These are phyloP conservation scores for Cinchona pubescens DNA, from an alignment of 257 asterid species.

Conservation along the genomic window DNA sequence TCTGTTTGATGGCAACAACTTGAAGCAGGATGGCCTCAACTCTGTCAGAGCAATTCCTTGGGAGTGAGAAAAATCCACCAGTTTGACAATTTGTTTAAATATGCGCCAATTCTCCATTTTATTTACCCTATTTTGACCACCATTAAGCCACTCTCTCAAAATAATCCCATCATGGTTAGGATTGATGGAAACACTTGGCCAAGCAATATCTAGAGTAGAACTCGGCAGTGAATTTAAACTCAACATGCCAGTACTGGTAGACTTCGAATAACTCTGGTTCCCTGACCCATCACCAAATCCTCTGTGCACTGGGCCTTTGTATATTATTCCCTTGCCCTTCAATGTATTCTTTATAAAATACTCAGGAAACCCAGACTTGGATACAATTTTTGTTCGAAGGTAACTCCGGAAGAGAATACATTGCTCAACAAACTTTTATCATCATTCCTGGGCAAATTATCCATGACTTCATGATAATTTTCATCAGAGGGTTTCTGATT, in stretches of 20 bases:
- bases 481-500: conserved; percentile 29
- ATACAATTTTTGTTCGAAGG: conserved; percentile 71
- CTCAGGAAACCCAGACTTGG: conserved; percentile 78
- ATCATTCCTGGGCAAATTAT: conserved; percentile 34
- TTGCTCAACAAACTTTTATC: conserved; percentile 39
- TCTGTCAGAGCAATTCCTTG: conserved; percentile 62
- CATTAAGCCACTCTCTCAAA: conserved; percentile 77
- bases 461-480: conserved; percentile 27
- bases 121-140: conserved; percentile 45
- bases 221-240: conserved; percentile 37
- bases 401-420: conserved; percentile 57
- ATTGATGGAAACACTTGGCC: conserved; percentile 25
- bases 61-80: conserved; percentile 71
- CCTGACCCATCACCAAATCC: conserved; percentile 34
- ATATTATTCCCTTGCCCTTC: conserved; percentile 71
- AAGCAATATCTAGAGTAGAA: conserved; percentile 32
- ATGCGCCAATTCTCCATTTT: conserved; percentile 61
- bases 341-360: conserved; percentile 68
- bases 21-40: conserved; percentile 78
- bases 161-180: conserved; percentile 42
- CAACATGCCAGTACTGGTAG: conserved; percentile 28
- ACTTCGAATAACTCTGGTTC: conserved; percentile 31
- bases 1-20: conserved; percentile 48
- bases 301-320: conserved; percentile 44
- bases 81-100: conserved; percentile 68